phyloP scores from a whole-genome alignment of 495 filamentous ascomycete genomes.

The Penicillium antarcticum region DNA sequence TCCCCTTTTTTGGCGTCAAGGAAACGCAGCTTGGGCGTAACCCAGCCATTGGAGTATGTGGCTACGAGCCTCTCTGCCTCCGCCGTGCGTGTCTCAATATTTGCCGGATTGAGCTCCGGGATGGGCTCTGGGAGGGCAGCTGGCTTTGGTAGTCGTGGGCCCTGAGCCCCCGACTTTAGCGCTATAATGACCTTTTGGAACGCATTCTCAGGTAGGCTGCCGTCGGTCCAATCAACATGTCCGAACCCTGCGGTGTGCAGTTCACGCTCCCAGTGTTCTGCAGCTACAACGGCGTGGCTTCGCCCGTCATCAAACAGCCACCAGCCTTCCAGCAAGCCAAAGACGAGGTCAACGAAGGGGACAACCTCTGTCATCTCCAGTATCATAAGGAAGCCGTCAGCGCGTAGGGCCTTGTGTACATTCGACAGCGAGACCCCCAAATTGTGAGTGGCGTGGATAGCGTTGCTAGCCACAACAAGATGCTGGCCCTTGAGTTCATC shows the following conservation, averaged over 20 bases:
- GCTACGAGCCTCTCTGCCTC: too few species aligned
- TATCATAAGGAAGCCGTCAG: constrained; percentile 40
- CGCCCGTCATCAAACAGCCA: constrained; percentile 52
- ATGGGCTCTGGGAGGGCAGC: too few species aligned
- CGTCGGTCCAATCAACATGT: constrained; percentile 49
- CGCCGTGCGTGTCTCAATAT: too few species aligned
- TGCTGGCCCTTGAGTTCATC: constrained; percentile 38
- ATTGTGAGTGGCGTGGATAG: constrained; percentile 46
- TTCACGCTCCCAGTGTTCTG: constrained; percentile 32
- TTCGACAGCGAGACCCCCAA: constrained; percentile 25
- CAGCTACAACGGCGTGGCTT: constrained; percentile 36
- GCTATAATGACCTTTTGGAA: constrained; percentile 46
- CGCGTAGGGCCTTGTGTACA: constrained; percentile 30
- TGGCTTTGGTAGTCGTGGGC: too few species aligned
- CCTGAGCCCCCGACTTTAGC: constrained; percentile 35
- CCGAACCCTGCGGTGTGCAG: constrained; percentile 42
- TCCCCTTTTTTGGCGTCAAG: too few species aligned
- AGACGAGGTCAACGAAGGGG: constrained; percentile 42
- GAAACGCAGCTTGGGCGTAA: too few species aligned
- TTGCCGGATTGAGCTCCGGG: constrained; percentile 14
- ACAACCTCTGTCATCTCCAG: constrained; percentile 42
- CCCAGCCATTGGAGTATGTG: too few species aligned
- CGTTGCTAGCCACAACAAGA: constrained; percentile 47
- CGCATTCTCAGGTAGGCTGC: constrained; percentile 34
- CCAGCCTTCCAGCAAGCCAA: constrained; percentile 51